Evolutionary conservation across 305 asterid species (phyloP), one percentile per base, ranked within the genome.

Genomic region (Plantago rigida): DNA sequence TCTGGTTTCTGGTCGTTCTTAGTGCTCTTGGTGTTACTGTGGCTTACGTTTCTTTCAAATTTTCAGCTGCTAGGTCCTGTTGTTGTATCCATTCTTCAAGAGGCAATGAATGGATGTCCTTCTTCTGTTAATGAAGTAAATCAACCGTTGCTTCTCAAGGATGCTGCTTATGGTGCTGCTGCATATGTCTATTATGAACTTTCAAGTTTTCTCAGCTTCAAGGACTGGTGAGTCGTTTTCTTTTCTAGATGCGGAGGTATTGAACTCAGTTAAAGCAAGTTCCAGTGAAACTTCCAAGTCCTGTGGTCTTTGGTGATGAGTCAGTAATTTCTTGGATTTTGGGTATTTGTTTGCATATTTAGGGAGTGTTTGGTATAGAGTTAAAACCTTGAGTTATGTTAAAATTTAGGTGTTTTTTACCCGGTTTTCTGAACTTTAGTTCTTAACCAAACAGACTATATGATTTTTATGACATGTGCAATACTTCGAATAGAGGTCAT

Each of bases 91-190:
- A 92, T 89, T 74, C 95, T 92, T 72, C 94, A 88, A 70, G 99
- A 92, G 80, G 96, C 99, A 65, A 92, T 92, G 97, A 77, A 61
- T 78, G 84, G 80, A 22, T 89, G 95, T 62, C 96, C 96, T 78
- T 73, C 87, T 73, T 82, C 96, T 63, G 84, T 82, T 60, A 73
- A 68, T 76, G 99, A 92, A 71, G 82, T 89, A 53, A 82, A 88
- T 64, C 81, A 90, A 11, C 87, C 81, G 26, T 71, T 89, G 77
- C 97, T 92, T 75, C 88, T 89, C 61, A 92, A 92, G 81, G 99
- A 92, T 48, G 97, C 97, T 75, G 97, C 97, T 63, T 92, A 92
- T 78, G 87, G 92, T 70, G 99, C 97, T 65, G 97, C 99, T 48
- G 94, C 99, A 50, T 89, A 86, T 76, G 93, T 89, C 56, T 83